Evolutionary conservation across 2,329 filamentous ascomycete genomes (phyloP), one percentile per base, ranked within the genome.

Genomic region (Aspergillus sp.): DNA sequence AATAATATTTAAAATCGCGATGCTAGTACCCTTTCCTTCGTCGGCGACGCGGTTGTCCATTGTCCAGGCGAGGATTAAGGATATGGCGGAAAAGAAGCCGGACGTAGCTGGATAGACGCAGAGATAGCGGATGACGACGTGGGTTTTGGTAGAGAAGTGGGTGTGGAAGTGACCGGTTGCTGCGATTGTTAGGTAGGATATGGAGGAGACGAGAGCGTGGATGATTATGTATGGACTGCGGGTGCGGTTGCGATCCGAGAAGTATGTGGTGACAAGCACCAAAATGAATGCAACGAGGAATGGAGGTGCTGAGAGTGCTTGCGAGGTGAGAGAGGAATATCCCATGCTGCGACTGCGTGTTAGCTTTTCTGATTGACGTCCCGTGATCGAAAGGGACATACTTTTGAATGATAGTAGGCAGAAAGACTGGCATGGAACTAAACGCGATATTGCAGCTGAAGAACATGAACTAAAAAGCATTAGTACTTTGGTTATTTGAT

Each of bases 381-480:
- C 4, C 15, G 2, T 4, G 15, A 43, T 32, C 4, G 22, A 25
- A 7, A 25, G 6, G 23, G 7, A 25, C 23, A 7, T 58, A 74
- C 62, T 84, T 80, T 50, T 76, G 74, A 42, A 94, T 78, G 53
- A 94, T 88, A 20, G 86, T 89, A 32, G 89, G 89, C 2, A 95
- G 77, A 64, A 95, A 95, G 43, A 93, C 87, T 2, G 90, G 90
- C 63, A 95, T 82, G 19, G 86, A 91, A 60, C 83, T 84, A 72
- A 95, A 95, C 10, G 89, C 86, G 64, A 94, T 85, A 68, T 95
- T 95, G 61, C 86, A 83, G 66, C 85, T 82, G 73, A 94, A 90
- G 74, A 94, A 88, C 80, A 95, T 94, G 57, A 81, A 68, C 68
- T 71, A 47, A 39, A 37, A 30, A 19, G 9, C 17, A 17, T 48